Evolutionary conservation across 2,329 filamentous ascomycete genomes (phyloP).

Genomic region (Colletotrichum musae): DNA sequence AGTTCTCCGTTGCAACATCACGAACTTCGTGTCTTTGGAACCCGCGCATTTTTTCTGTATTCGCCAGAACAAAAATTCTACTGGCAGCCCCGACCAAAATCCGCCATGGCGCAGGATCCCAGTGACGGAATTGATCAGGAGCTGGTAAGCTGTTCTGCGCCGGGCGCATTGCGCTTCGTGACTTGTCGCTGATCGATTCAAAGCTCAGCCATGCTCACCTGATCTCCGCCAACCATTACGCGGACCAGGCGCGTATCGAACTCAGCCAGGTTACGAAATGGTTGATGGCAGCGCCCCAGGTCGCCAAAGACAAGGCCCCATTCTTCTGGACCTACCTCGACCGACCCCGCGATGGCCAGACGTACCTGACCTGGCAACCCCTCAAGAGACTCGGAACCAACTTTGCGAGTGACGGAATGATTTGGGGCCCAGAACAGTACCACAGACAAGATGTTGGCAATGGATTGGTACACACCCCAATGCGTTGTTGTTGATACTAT

Average conservation of each 20-base stretch:
- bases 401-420: constrained; percentile 91
- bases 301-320: constrained; percentile 85
- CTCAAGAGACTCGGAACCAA: constrained; percentile 77
- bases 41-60: neutral
- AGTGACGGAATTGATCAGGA: constrained; percentile 42
- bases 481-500: constrained; percentile 6
- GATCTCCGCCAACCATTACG: constrained; percentile 86
- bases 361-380: constrained; percentile 92
- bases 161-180: constrained; percentile 51
- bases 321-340: constrained; percentile 96
- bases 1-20: no score
- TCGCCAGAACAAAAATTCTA: neutral
- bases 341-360: constrained; percentile 83
- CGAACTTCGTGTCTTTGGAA: neutral
- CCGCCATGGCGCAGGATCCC: constrained; percentile 42
- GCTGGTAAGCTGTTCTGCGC: constrained; percentile 31
- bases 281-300: constrained; percentile 85
- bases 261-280: constrained; percentile 86
- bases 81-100: constrained; percentile 13
- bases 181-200: constrained; percentile 7
- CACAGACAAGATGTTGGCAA: constrained; percentile 81
- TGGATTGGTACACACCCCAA: constrained; percentile 63
- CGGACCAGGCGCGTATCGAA: constrained; percentile 78
- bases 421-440: constrained; percentile 87
- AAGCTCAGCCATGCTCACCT: constrained; percentile 93